phyloP scores from a whole-genome alignment of 148 eudicot genomes.

The Gaultheria prostrata region DNA sequence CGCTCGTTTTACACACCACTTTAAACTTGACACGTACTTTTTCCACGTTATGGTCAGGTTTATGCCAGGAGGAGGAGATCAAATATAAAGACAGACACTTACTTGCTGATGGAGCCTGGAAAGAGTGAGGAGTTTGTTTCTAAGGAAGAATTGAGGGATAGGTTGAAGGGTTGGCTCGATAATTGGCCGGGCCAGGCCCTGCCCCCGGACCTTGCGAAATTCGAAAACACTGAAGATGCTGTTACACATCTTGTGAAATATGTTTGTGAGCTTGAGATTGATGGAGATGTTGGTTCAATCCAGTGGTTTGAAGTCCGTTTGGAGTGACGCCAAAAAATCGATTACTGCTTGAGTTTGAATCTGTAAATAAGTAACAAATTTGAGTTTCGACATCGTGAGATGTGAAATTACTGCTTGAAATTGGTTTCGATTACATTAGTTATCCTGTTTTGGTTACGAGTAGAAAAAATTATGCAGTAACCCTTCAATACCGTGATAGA shows the following conservation, averaged over 20 bases:
- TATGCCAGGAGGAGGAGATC: constrained; percentile 64
- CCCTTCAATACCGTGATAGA: too few species aligned
- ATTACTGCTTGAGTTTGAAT: neutral
- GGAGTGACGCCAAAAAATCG: constrained; percentile 24
- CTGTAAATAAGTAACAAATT: neutral
- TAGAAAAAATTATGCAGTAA: too few species aligned
- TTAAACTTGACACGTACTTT: too few species aligned
- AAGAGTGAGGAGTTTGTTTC: constrained; percentile 64
- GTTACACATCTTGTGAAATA: constrained; percentile 63
- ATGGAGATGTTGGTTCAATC: constrained; percentile 84
- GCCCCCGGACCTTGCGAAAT: constrained; percentile 77
- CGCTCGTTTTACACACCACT: too few species aligned
- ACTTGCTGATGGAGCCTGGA: constrained; percentile 81
- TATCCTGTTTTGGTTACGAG: too few species aligned
- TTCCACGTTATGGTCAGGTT: constrained; percentile 21
- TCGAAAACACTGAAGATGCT: constrained; percentile 63
- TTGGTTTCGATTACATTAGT: neutral
- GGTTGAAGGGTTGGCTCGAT: constrained; percentile 67
- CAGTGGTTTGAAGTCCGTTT: constrained; percentile 90
- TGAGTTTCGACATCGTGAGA: neutral
- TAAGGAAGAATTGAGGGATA: constrained; percentile 60
- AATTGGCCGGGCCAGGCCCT: constrained; percentile 66
- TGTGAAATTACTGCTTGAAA: neutral
- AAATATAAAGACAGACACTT: constrained; percentile 49
- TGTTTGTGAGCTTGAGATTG: constrained; percentile 88